These are phyloP conservation scores for Nemophila menziesii DNA, from an alignment of 257 asterid genomes.

Conservation along the genomic window DNA sequence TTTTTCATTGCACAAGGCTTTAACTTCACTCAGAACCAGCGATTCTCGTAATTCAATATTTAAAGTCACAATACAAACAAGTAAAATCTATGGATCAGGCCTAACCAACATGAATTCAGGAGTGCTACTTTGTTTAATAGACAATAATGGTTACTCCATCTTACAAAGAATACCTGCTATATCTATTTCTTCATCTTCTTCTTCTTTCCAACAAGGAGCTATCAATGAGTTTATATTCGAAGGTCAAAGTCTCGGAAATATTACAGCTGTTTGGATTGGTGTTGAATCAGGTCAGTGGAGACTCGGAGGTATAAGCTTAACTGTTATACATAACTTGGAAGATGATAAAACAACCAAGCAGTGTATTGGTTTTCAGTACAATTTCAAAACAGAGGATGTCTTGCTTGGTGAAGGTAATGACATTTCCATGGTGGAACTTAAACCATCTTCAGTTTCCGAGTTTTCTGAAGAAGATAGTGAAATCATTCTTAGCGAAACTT, in stretches of 20 bases:
- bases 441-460: constrained; percentile 37
- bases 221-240: constrained; percentile 59
- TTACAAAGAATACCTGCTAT: constrained; percentile 56
- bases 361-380: constrained; percentile 28
- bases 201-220: constrained; percentile 55
- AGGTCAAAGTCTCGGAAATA: constrained; percentile 64
- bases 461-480: constrained; percentile 32
- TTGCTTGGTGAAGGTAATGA: constrained; percentile 69
- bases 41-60: constrained; percentile 27
- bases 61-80: constrained; percentile 54
- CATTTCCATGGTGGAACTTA: constrained; percentile 58
- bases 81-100: constrained; percentile 53
- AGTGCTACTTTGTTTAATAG: constrained; percentile 61
- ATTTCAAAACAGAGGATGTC: constrained; percentile 42
- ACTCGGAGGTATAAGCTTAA: constrained; percentile 42
- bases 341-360: constrained; percentile 15
- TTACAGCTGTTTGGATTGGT: constrained; percentile 71
- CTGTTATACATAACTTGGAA: constrained; percentile 22
- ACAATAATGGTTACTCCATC: constrained; percentile 63
- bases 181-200: constrained; percentile 15
- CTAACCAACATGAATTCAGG: constrained; percentile 49
- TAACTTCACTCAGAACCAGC: constrained; percentile 16
- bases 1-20: constrained; percentile 22
- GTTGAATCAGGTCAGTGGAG: constrained; percentile 94
- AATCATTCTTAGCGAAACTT: constrained; percentile 3